Base-by-base conservation (phyloP, 2,329 filamentous ascomycete genomes). In the Monosporascus sp. region DNA sequence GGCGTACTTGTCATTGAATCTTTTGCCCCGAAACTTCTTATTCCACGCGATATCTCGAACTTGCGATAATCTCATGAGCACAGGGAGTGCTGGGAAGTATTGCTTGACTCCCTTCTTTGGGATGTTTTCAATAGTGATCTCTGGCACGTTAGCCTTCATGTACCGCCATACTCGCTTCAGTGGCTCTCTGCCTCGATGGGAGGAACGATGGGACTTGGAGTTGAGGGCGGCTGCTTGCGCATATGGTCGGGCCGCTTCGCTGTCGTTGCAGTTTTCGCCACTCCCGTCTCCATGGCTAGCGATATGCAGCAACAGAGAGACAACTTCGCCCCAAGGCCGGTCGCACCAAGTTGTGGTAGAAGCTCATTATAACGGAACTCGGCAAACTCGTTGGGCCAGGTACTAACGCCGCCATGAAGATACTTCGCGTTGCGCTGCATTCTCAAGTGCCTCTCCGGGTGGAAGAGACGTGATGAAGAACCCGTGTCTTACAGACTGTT, bases 381-480 rank as follows among this genome's bases (percentile, higher is more conserved):
- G 3, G 72, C 64, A n/a, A 84, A 83, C 0, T 70, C 71, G 0
- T 58, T 51, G 0, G 79, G 80, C 82, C 82, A 85, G 4, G 47
- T 66, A 61, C 1, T 71, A 66, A 51, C 62, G 1, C 68, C 68
- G 2, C 64, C 60, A 14, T 76, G 72, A 85, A 84, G 44, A 83
- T 76, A 0, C 76, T 50, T 85, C 82, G 71, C 76, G 82, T 2
- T 68, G 69, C 7, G 70, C 72, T 3, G 81, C 73, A n/a, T 77
- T 71, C 2, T 80, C 78, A 0, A 86, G 71, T 0, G 77, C 71
- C 49, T 82, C 77, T 0, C 73, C 27, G 0, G 81, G 79, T 3
- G 86, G 85, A 1, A 87, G 82, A 0, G 86, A 88, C 0, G 92
- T 90, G 8, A 90, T 83, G 56, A 86, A 95, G 64, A 93, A 96